Conservation (phyloP, 768 basidiomycete species). For the Hortiboletus flavorubellus region DNA sequence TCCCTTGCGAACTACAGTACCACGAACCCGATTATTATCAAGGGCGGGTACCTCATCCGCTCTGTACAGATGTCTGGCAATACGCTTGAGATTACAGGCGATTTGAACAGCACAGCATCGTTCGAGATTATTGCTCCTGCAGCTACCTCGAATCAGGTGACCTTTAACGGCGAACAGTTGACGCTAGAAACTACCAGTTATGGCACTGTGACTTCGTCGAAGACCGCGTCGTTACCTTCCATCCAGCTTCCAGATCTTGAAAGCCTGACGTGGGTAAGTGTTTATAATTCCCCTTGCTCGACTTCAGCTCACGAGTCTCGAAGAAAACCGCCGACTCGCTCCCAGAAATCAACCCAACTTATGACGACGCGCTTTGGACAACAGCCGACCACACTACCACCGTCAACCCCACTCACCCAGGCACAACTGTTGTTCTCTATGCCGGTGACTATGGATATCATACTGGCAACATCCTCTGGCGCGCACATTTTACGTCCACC, state of each 20-base stretch:
- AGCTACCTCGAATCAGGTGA: slow-evolving; percentile 36
- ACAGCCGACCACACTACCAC: slow-evolving; percentile 40
- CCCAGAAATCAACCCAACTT: slow-evolving; percentile 38
- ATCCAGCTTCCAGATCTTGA: slow-evolving; percentile 21
- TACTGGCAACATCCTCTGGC: slow-evolving; percentile 51
- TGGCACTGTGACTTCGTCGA: slow-evolving; percentile 36
- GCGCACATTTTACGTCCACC: slow-evolving; percentile 47
- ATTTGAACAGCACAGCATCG: slow-evolving; percentile 40
- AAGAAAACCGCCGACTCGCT: slow-evolving; percentile 26
- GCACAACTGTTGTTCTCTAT: slow-evolving; percentile 43
- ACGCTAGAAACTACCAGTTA: slow-evolving; percentile 37
- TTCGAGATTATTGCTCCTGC: slow-evolving; percentile 49
- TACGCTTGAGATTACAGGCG: slow-evolving; percentile 42
- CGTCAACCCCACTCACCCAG: slow-evolving; percentile 37
- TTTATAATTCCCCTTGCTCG: neutral
- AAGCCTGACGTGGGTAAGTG: slow-evolving; percentile 17
- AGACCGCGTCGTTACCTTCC: slow-evolving; percentile 7
- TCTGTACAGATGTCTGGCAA: slow-evolving; percentile 34
- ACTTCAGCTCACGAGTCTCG: neutral
- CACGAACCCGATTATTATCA: slow-evolving; percentile 43
- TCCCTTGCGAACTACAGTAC: slow-evolving; percentile 35
- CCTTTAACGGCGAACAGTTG: slow-evolving; percentile 41
- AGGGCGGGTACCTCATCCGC: slow-evolving; percentile 48
- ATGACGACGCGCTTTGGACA: slow-evolving; percentile 44
- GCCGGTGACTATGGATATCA: slow-evolving; percentile 51